Percentiles rank a stretch among this genome's conserved stretches.
Conservation (phyloP, 371 early-diverging fungal species). For the Vittaforma corneae region DNA sequence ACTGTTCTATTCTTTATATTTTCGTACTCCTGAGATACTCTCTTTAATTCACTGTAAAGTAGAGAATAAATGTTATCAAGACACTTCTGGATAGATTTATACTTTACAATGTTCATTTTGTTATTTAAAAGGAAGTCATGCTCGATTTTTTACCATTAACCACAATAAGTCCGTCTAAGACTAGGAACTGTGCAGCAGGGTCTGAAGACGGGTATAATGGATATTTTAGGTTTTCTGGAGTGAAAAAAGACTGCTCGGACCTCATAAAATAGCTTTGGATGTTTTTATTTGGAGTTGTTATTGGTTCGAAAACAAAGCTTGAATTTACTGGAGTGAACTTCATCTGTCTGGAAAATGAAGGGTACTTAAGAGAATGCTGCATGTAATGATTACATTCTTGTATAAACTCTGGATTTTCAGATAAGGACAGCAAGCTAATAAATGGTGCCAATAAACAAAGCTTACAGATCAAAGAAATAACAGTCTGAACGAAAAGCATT, state of each 20-base stretch:
- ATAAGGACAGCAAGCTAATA: no score
- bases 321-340: constrained; percentile 27
- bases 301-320: constrained; percentile 20
- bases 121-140: constrained; percentile 19
- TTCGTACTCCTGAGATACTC: no score
- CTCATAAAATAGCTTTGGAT: constrained; percentile 56
- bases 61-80: not conserved
- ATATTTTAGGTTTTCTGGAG: constrained; percentile 35
- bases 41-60: not conserved
- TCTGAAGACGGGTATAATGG: constrained; percentile 27
- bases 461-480: no score
- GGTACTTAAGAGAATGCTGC: no score
- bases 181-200: not conserved
- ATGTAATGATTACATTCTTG: no score
- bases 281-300: constrained; percentile 57
- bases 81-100: constrained; percentile 16
- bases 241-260: constrained; percentile 52
- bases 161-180: constrained; percentile 5
- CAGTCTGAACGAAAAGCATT: no score
- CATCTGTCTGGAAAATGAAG: no score
- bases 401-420: no score
- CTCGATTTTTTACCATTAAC: constrained; percentile 25
- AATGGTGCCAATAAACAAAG: no score
- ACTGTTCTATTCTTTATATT: constrained; percentile 12
- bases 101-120: constrained; percentile 29